Evolutionary conservation across 1,139 yeast species (phyloP).

Genomic region (Blastobotrys indianensis): DNA sequence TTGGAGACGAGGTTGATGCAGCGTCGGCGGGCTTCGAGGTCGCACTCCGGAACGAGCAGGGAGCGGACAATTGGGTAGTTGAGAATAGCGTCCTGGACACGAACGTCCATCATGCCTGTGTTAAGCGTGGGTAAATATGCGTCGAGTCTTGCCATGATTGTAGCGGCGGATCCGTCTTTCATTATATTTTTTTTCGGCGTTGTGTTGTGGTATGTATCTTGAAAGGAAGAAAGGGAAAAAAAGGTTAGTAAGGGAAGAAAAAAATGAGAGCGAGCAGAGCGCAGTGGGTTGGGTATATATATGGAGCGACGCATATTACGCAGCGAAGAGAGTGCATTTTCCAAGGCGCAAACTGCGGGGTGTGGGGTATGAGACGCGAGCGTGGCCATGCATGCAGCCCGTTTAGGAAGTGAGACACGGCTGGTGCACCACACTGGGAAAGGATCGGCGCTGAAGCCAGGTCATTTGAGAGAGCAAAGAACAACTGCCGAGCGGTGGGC

Average conservation of each 20-base stretch:
- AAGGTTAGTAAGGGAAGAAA: neutral
- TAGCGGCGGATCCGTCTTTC: slow-evolving; percentile 12
- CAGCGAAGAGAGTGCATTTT: no score
- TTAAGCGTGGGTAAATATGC: slow-evolving; percentile 29
- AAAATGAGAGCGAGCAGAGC: neutral
- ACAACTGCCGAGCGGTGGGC: no score
- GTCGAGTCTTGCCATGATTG: slow-evolving; percentile 24
- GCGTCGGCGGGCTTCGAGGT: slow-evolving; percentile 29
- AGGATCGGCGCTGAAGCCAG: no score
- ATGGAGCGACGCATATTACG: no score
- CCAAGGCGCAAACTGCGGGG: no score
- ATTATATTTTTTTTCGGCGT: no score
- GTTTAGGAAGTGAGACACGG: no score
- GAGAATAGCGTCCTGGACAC: slow-evolving; percentile 30
- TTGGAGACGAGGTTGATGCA: slow-evolving; percentile 25
- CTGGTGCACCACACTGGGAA: no score
- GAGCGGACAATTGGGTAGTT: slow-evolving; percentile 30
- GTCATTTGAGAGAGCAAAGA: no score
- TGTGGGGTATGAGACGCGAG: no score
- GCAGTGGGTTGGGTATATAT: no score
- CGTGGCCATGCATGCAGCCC: no score
- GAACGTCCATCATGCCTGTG: slow-evolving; percentile 30
- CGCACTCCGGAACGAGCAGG: slow-evolving; percentile 32
- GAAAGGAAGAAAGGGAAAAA: neutral
- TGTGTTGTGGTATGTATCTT: neutral